Evolutionary conservation across 495 filamentous ascomycete species (phyloP), one percentile per base, ranked within the genome.

Genomic region (Penicillium goetzii): DNA sequence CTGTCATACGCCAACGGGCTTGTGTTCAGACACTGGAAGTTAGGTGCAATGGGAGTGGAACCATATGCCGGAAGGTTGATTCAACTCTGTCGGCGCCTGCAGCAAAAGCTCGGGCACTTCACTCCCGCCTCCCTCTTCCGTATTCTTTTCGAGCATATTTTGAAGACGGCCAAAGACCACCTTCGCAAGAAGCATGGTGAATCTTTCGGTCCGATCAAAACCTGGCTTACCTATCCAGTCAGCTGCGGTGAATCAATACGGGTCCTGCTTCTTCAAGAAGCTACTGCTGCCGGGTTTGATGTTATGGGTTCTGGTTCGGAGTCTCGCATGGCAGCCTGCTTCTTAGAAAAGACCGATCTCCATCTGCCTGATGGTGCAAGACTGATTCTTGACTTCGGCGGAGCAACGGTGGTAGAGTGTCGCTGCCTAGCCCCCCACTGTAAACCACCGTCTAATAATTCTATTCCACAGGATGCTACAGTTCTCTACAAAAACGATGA

Each of bases 211-310:
- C n/a, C 15, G 54, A 56, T 56, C 25, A 26, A 38, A 23, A 14
- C 30, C 54, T 56, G 36, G 32, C 54, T 56, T 36, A 56, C 54
- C 8, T 56, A 56, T 17, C 54, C 54, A 36, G 54, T 56, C 54
- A 56, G 34, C 54, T 56, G 34, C 54, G 32, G 34, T 40, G 54
- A 56, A 34, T 40, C 54, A 12, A 15, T 56, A 36, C 32, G 33
- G 32, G 15, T 56, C 11, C 54, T 56, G 25, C 54, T 56, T 56
- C 33, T 36, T 26, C 54, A 32, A 32, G 30, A 32, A 32, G 30
- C 30, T 7, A 32, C 5, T 32, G 30, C 30, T 32, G 30, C 30
- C 34, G 54, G 54, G 32, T 11, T 56, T 19, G n/a, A 41, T 32
- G 54, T 56, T 11, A 38, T 17, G 26, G 54, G 54, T 4, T 19